Base-by-base conservation (phyloP, 176 grass and related monocot genomes). In the Poa pratensis region DNA sequence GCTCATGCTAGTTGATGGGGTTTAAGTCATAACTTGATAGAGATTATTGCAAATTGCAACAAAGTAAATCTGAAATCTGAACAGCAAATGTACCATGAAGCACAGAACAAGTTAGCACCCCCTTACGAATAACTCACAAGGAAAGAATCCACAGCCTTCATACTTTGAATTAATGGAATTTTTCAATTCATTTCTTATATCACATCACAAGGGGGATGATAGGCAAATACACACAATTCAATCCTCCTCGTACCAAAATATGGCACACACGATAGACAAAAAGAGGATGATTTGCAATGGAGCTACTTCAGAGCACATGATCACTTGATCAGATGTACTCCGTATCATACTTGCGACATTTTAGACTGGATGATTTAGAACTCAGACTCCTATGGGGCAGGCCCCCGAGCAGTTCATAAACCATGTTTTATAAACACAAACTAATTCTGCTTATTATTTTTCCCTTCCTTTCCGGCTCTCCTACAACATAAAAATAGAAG, bases 401-500 rank as follows among this genome's bases (percentile, higher is more conserved):
- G 73, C 19, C n/a, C 22, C 28, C 14, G 61, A 86, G 83, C 64
- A 82, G 37, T 54, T 81, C 69, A 63, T 70, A 53, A 77, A 85
- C 72, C 88, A 86, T 83, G 77, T 39, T 76, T 73, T 73, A 92
- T 92, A 28, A 76, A 90, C 87, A 92, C 62, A 62, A 73, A 67
- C 82, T 86, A 94, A 43, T 75, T 84, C 81, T 90, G 87, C 54
- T 84, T 67, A 60, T 84, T 76, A 59, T 85, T 60, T 77, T 4
- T 17, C 15, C 24, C 24, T 71, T 57, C 77, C 68, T 85, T 90
- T 90, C 85, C 13, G 17, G 75, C 82, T 52, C 84, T 26, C 34
- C 87, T 83, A 86, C 80, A 86, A 81, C 62, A 80, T 72, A 20
- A 79, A 80, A 69, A 88, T 61, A 89, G 78, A 79, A 85, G 57